These are phyloP conservation scores for Nannochloris sp. DNA, from an alignment of 139 green algal species.

Conservation along the genomic window DNA sequence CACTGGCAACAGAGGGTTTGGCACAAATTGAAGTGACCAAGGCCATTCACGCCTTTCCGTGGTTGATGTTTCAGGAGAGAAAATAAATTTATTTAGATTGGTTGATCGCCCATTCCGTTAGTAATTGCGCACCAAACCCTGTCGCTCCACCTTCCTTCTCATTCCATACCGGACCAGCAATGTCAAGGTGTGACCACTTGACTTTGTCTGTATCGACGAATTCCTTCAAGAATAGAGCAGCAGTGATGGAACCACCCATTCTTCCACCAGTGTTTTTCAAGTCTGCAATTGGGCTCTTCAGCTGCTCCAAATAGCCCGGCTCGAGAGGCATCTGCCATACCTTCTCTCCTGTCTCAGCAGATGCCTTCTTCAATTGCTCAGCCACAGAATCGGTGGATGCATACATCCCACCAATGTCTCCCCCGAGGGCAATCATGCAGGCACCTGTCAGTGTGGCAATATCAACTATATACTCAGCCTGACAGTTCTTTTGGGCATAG, in stretches of 20 bases:
- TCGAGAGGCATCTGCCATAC: conserved; percentile 95
- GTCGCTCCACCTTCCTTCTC: conserved; percentile 73
- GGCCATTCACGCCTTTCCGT: too few species aligned
- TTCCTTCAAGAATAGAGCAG: conserved; percentile 86
- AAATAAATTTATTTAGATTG: not conserved
- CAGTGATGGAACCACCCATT: conserved; percentile 79
- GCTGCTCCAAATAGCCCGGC: conserved; percentile 64
- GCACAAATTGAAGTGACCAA: too few species aligned
- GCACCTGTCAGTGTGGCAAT: conserved; percentile 93
- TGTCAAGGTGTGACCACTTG: conserved; percentile 90
- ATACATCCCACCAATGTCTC: conserved; percentile 34
- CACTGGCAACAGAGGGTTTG: too few species aligned
- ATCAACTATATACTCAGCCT: conserved; percentile 67
- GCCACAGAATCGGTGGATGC: conserved; percentile 56
- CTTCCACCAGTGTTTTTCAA: conserved; percentile 55
- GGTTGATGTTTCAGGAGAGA: too few species aligned
- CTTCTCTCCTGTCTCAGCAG: conserved; percentile 59
- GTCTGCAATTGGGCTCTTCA: conserved; percentile 69
- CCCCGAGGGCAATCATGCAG: conserved; percentile 86
- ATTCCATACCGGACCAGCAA: conserved; percentile 81
- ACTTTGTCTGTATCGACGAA: conserved; percentile 65
- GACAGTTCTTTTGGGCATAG: conserved; percentile 74
- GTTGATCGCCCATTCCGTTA: conserved; percentile 71
- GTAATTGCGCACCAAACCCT: conserved; percentile 73
- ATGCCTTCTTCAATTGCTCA: conserved; percentile 26